Evolutionary conservation across 2,329 filamentous ascomycete species (phyloP).

Genomic region (Sarocladium oryzae): DNA sequence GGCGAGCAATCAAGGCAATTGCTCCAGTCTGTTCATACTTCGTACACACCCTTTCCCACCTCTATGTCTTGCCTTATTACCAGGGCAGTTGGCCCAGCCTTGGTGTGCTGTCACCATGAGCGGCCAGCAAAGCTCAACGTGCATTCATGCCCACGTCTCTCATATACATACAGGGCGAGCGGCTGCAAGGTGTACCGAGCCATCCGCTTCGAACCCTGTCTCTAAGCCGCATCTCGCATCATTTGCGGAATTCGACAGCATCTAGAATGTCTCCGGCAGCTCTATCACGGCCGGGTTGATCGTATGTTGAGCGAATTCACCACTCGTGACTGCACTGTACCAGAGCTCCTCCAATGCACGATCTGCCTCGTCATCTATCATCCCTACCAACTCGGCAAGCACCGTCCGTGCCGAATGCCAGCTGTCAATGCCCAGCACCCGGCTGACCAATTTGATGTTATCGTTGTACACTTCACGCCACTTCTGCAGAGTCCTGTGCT

Average conservation of each 20-base stretch:
- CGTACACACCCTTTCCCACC: neutral
- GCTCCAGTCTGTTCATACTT: neutral
- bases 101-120: neutral
- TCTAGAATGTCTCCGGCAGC: neutral
- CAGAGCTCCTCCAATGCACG: conserved; percentile 32
- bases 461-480: conserved; percentile 31
- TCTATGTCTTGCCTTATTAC: neutral
- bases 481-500: conserved; percentile 30
- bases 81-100: neutral
- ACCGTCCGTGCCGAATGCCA: conserved; percentile 32
- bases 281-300: conserved; percentile 8
- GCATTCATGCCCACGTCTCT: neutral
- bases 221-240: too few relatives aligned
- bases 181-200: too few relatives aligned
- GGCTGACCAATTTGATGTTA: conserved; percentile 34
- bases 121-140: neutral
- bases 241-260: neutral
- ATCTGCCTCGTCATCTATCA: conserved; percentile 33
- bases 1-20: neutral
- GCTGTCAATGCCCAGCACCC: conserved; percentile 27
- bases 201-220: too few relatives aligned
- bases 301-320: conserved; percentile 17
- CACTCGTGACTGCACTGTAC: conserved; percentile 28
- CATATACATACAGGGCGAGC: neutral
- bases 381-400: conserved; percentile 32